A percentile compares a stretch with the other conserved stretches of the same genome.
Evolutionary conservation across 345 rosid genomes (phyloP).

Genomic region (Syzygium jambos): DNA sequence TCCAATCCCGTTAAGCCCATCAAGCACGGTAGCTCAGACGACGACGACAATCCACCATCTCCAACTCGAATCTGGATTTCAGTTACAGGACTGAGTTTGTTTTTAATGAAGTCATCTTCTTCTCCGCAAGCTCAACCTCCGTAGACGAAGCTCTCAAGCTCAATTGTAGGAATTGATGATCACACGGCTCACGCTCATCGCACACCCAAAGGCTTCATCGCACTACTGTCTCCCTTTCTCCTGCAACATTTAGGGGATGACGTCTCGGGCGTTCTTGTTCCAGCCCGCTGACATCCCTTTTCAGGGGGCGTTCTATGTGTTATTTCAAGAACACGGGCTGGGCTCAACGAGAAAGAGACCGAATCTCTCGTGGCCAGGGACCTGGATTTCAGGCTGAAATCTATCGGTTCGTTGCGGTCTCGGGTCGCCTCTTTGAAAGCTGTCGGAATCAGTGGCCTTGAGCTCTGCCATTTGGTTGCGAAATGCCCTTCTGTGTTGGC

Average conservation of each 20-base stretch:
- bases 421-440: conserved; percentile 39
- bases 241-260: no score
- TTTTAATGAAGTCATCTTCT: no score
- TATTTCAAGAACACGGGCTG: not conserved
- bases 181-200: not conserved
- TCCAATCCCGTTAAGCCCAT: no score
- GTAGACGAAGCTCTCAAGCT: not conserved
- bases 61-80: not conserved
- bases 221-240: not conserved
- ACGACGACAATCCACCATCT: not conserved
- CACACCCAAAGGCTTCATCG: not conserved
- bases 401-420: conserved; percentile 22
- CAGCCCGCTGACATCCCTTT: not conserved
- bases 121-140: not conserved
- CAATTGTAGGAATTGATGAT: not conserved
- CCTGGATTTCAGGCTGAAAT: conserved; percentile 23
- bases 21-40: no score
- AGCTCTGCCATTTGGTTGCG: conserved; percentile 36
- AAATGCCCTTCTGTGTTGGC: conserved; percentile 38
- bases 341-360: conserved; percentile 22
- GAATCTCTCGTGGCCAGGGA: conserved; percentile 25
- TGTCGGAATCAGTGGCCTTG: conserved; percentile 34
- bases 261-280: no score
- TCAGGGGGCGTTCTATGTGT: conserved; percentile 24
- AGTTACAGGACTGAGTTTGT: no score